Base-by-base conservation (phyloP, 2,329 filamentous ascomycete genomes). In the Boeremia exigua region DNA sequence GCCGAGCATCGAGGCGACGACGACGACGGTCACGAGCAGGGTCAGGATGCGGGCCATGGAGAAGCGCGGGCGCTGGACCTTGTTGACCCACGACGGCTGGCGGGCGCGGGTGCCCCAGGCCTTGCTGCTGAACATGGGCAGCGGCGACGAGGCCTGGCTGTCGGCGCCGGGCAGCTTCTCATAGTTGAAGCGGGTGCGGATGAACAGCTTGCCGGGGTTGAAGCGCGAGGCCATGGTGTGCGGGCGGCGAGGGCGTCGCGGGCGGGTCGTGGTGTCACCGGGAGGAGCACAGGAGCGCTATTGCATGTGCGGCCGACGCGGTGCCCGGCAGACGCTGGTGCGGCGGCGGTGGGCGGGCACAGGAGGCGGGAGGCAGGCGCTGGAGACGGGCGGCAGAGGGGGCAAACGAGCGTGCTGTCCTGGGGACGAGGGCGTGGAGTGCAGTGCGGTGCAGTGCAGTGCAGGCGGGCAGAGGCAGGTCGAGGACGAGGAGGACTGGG, bases 171-270 rank as follows among this genome's bases (percentile, higher is more conserved):
- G 78, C 52, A 81, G 63, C 66, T 76, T 76, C 62, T 81, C 78
- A 70, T 81, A 81, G 56, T 73, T 73, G 72, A 79, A 78, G 67
- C 71, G 73, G 53, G 74, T 75, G 56, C 73, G 69, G 53, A 76
- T 71, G 62, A 80, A 74, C 61, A 80, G 68, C 59, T 79, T 79
- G 57, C 78, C 70, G 23, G 79, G 79, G 57, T 80, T 79, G 61
- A 76, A 75, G 60, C 79, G 72, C 60, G 69, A 67, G 50, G 69
- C 69, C 70, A 73, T 73, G 6, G 15, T 66, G 60, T 59, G 53
- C 5, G 42, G 54, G 63, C 38, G 51, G 39, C 52, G 47, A 36
- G 52, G 33, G 48, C 42, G 43, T 12, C 4, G 38, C 30, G 25
- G 38, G 10, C 43, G 48, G 38, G 53, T 30, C 45, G 39, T 50